phyloP scores from a whole-genome alignment of 139 green algal species.

The Chlorella sorokiniana region DNA sequence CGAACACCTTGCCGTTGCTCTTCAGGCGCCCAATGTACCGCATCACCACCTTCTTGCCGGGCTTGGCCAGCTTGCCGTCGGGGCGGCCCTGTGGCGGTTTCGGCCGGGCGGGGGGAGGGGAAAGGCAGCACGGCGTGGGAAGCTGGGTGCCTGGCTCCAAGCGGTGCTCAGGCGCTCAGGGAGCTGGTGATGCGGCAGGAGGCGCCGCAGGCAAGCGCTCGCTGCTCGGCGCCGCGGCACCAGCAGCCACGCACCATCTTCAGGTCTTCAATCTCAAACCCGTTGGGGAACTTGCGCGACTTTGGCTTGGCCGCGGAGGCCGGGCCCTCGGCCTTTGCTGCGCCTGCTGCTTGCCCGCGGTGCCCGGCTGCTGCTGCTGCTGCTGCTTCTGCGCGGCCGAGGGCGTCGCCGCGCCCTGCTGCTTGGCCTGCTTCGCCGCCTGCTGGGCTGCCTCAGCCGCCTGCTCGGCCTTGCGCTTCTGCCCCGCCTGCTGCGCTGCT shows the following conservation, averaged over 20 bases:
- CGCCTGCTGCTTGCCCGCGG: conserved; percentile 32
- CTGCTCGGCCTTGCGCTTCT: conserved; percentile 36
- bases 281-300: conserved; percentile 68
- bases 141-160: no score
- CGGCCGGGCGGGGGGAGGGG: neutral
- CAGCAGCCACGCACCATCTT: conserved; percentile 31
- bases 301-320: conserved; percentile 38
- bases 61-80: conserved; percentile 78
- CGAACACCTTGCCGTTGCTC: conserved; percentile 87
- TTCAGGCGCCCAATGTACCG: conserved; percentile 83
- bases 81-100: conserved; percentile 64
- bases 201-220: no score
- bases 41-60: conserved; percentile 68
- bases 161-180: no score
- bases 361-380: neutral
- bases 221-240: neutral
- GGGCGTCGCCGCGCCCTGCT: conserved; percentile 4
- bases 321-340: conserved; percentile 4
- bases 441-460: conserved; percentile 27
- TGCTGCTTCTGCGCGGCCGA: conserved; percentile 17
- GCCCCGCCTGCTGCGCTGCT: conserved; percentile 6
- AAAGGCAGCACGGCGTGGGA: neutral
- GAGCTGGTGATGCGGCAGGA: no score
- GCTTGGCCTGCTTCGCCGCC: conserved; percentile 34
- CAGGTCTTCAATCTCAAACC: conserved; percentile 81